These are phyloP conservation scores for Solanum medicagineum DNA, from an alignment of 257 asterid species.

Conservation along the genomic window DNA sequence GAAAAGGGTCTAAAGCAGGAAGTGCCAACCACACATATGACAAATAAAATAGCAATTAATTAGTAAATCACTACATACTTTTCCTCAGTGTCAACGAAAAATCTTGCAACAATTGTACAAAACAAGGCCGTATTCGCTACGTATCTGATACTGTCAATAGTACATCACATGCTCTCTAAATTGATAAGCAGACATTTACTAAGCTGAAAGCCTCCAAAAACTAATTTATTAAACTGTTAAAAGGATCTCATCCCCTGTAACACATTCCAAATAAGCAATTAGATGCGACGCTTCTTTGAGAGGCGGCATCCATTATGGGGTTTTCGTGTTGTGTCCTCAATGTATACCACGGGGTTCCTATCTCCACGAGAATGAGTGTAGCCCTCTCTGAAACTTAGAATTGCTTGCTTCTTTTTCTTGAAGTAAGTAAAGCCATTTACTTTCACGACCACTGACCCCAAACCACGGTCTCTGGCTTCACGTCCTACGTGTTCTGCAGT, in stretches of 20 bases:
- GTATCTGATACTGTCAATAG: not conserved
- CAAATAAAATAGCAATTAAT: not conserved
- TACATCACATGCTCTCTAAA: not conserved
- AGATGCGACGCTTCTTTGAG: conserved; percentile 61
- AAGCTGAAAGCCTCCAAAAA: not conserved
- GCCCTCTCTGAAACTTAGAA: conserved; percentile 77
- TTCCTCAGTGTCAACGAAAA: not conserved
- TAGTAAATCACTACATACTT: not conserved
- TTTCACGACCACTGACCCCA: conserved; percentile 73
- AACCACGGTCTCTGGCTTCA: conserved; percentile 44
- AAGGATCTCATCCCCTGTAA: not conserved
- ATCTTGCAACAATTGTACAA: not conserved
- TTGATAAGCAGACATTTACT: not conserved
- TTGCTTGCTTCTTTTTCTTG: conserved; percentile 66
- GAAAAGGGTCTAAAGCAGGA: too few relatives aligned
- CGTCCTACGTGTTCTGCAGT: conserved; percentile 87
- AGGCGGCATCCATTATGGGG: conserved; percentile 93
- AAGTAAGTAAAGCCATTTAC: conserved; percentile 63
- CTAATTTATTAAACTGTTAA: not conserved
- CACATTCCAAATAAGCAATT: conserved; percentile 1
- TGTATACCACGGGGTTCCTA: conserved; percentile 51
- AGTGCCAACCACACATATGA: not conserved
- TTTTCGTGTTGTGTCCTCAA: conserved; percentile 78
- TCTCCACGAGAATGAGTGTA: conserved; percentile 55
- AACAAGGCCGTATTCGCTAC: not conserved